Base-by-base conservation (phyloP, 495 filamentous ascomycete species). In the Trichoderma erinaceum region DNA sequence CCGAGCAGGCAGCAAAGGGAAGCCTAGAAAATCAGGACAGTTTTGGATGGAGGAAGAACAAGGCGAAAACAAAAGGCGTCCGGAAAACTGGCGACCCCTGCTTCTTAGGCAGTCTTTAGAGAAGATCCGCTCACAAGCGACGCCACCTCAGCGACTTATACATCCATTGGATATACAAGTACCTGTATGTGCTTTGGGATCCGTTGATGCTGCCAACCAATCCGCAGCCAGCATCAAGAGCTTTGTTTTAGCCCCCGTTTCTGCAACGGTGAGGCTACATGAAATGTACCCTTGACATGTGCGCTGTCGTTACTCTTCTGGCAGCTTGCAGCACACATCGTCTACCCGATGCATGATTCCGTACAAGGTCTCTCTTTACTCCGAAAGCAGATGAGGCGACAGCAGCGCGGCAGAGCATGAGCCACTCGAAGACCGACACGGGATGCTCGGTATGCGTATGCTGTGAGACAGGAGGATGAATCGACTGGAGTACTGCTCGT, bases 361-460 rank as follows among this genome's bases (percentile, higher is more conserved):
- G 48, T 23, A 2, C 10, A 21, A 52, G n/a, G 48, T 52, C n/a
- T 52, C 46, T n/a, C 48, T 21, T 18, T 21, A 5, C n/a, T 21
- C 48, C 48, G 21, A 52, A 52, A 52, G n/a, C n/a, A 52, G 48
- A 52, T 23, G 48, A 52, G 21, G 48, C 48, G 48, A 6, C 48
- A 52, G 21, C 48, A 23, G n/a, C 48, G 21, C 21, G n/a, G 48
- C 48, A 18, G 48, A 52, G 48, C 48, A n/a, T n/a, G 48, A 52
- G 48, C 48, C 48, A 52, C 48, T 52, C 2, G n/a, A 18, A 52
- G 48, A n/a, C 48, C 48, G 48, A 52, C n/a, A 52, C 48, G 48
- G 48, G 48, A 52, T 52, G 48, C 48, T 52, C 25, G 48, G 48
- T 52, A 23, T 23, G 18, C 48, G n/a, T 52, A 25, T 25, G 48